phyloP scores from a whole-genome alignment of 1,284 basidiomycete genomes.

The Naganishia sp. region DNA sequence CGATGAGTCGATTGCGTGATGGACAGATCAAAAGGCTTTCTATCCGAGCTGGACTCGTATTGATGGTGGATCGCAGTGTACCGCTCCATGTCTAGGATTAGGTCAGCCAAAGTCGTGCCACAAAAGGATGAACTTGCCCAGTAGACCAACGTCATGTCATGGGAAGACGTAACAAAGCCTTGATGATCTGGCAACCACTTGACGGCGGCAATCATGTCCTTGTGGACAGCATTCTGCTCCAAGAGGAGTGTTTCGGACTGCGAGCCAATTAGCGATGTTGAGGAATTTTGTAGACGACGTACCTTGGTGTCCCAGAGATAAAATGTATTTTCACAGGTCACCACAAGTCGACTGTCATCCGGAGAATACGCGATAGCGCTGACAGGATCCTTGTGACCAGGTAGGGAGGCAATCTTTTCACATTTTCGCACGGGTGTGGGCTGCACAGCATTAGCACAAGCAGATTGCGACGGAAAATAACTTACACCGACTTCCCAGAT shows the following conservation, averaged over 20 bases:
- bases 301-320: constrained; percentile 87
- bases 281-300: constrained; percentile 36
- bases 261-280: neutral
- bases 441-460: constrained; percentile 11
- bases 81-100: constrained; percentile 68
- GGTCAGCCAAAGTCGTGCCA: neutral
- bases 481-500: constrained; percentile 83
- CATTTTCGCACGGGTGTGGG: constrained; percentile 28
- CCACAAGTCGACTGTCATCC: constrained; percentile 78
- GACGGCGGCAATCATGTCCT: constrained; percentile 80
- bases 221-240: constrained; percentile 57
- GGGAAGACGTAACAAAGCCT: constrained; percentile 84
- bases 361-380: constrained; percentile 85
- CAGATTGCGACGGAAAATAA: constrained; percentile 31
- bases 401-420: constrained; percentile 56
- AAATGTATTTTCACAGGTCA: constrained; percentile 74
- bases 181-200: constrained; percentile 85
- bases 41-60: constrained; percentile 75
- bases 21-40: constrained; percentile 85
- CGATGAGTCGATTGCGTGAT: constrained; percentile 78
- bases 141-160: constrained; percentile 83
- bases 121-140: constrained; percentile 65
- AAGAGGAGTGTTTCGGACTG: constrained; percentile 23
- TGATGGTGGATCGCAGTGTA: constrained; percentile 68
- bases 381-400: constrained; percentile 74